phyloP scores from a whole-genome alignment of 2,329 filamentous ascomycete genomes.

The Onygenales sp. region DNA sequence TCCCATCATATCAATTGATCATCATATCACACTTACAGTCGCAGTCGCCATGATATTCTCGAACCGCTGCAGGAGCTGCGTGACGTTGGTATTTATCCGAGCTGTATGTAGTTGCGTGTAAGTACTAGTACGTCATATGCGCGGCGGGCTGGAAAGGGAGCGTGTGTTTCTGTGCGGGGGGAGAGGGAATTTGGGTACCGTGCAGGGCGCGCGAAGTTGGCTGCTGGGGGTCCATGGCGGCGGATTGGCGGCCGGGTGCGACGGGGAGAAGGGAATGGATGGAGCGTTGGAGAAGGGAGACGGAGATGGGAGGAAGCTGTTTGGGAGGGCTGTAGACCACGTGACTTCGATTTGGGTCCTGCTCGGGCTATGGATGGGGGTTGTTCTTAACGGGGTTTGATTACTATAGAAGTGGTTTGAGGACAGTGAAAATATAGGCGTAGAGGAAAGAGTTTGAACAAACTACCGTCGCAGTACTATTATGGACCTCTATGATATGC shows the following conservation, averaged over 20 bases:
- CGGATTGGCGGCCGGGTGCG: background rate
- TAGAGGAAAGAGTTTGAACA: no score
- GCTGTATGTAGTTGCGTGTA: conserved; percentile 17
- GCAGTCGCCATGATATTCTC: conserved; percentile 47
- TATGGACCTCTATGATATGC: background rate
- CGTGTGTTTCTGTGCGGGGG: conserved; percentile 8
- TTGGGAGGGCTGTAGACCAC: no score
- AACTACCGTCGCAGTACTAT: no score
- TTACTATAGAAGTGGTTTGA: no score
- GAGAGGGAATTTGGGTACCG: conserved; percentile 9
- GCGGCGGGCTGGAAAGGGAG: background rate
- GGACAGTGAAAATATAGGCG: no score
- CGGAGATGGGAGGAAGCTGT: background rate
- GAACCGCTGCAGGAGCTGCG: conserved; percentile 43
- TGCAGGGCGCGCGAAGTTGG: conserved; percentile 10
- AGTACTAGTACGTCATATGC: background rate
- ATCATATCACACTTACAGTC: conserved; percentile 27
- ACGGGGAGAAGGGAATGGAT: background rate
- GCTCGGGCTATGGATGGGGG: no score
- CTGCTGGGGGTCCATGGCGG: conserved; percentile 12
- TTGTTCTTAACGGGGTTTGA: no score
- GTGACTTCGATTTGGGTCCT: no score
- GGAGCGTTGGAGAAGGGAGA: background rate
- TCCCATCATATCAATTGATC: no score
- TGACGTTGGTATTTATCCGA: conserved; percentile 36